phyloP scores from a whole-genome alignment of 805 yeast species.

The Teunomyces aglyptinius region DNA sequence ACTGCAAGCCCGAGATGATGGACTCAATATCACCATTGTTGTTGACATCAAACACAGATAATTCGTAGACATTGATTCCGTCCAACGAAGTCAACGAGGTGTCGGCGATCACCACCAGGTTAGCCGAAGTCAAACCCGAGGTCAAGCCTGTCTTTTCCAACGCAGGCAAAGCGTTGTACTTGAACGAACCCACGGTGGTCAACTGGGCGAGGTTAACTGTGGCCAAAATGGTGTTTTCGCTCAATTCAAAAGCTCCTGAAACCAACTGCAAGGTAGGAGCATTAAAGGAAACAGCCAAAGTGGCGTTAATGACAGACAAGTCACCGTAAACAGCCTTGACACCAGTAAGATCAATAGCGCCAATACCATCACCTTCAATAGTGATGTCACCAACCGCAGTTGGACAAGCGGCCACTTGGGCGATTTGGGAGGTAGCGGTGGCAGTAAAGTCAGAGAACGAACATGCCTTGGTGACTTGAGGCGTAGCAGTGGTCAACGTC shows the following conservation, averaged over 20 bases:
- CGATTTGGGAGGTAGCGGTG: constrained; percentile 77
- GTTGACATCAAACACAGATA: constrained; percentile 71
- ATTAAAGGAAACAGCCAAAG: constrained; percentile 57
- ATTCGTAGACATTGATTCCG: constrained; percentile 55
- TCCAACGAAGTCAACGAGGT: constrained; percentile 66
- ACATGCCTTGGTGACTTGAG: constrained; percentile 58
- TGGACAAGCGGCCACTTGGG: constrained; percentile 66
- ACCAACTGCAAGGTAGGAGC: constrained; percentile 80
- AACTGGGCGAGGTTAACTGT: constrained; percentile 74
- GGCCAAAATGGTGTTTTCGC: constrained; percentile 62
- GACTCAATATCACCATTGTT: constrained; percentile 80
- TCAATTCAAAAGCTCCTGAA: constrained; percentile 64
- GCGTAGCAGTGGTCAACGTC: constrained; percentile 49
- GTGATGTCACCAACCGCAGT: constrained; percentile 78
- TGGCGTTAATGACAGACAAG: constrained; percentile 63
- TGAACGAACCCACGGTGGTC: constrained; percentile 76
- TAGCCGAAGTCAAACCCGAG: constrained; percentile 69
- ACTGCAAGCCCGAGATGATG: constrained; percentile 67
- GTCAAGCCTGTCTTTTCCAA: constrained; percentile 66
- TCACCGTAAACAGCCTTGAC: constrained; percentile 78
- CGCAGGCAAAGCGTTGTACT: constrained; percentile 84
- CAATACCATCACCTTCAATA: constrained; percentile 60
- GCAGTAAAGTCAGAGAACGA: constrained; percentile 66
- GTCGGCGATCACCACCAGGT: constrained; percentile 67
- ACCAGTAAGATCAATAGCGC: constrained; percentile 66